Percentiles rank a stretch among this genome's conserved stretches.
Evolutionary conservation across 352 stramenopile genomes (phyloP).

Genomic region (Pythium utonaiense): DNA sequence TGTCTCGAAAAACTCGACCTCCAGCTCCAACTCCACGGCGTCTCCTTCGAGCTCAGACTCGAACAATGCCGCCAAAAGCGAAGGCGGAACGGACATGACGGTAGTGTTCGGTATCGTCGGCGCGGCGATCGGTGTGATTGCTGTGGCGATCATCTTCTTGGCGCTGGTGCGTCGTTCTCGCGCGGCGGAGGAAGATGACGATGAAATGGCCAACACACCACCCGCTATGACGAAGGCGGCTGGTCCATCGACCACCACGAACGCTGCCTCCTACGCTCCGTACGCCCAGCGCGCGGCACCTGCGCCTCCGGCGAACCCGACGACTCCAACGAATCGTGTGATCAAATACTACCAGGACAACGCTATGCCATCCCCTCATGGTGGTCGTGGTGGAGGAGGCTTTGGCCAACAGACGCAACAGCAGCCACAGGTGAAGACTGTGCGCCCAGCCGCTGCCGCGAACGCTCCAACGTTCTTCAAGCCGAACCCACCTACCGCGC

Average conservation of each 20-base stretch:
- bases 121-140: slow-evolving; percentile 73
- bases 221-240: slow-evolving; percentile 7
- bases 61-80: not conserved
- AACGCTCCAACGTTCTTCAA: slow-evolving; percentile 26
- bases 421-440: slow-evolving; percentile 15
- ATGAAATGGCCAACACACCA: slow-evolving; percentile 29
- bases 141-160: slow-evolving; percentile 73
- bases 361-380: slow-evolving; percentile 19
- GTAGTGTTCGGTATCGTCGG: slow-evolving; percentile 77
- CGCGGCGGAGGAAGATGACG: slow-evolving; percentile 53
- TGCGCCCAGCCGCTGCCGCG: slow-evolving; percentile 17
- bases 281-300: slow-evolving; percentile 16
- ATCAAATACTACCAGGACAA: slow-evolving; percentile 30
- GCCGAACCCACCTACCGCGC: slow-evolving; percentile 4
- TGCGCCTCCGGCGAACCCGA: slow-evolving; percentile 13
- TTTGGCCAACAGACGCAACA: slow-evolving; percentile 8
- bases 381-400: slow-evolving; percentile 5
- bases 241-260: slow-evolving; percentile 18
- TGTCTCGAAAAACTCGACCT: slow-evolving; percentile 5
- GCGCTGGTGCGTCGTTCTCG: slow-evolving; percentile 71
- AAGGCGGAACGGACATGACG: slow-evolving; percentile 52
- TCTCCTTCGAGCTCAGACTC: not conserved
- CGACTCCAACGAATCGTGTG: slow-evolving; percentile 22
- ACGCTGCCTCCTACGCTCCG: slow-evolving; percentile 17
- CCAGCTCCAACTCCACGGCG: not conserved